These are phyloP conservation scores for Geotrichum klebahnii DNA, from an alignment of 1,139 yeast species.

Conservation along the genomic window DNA sequence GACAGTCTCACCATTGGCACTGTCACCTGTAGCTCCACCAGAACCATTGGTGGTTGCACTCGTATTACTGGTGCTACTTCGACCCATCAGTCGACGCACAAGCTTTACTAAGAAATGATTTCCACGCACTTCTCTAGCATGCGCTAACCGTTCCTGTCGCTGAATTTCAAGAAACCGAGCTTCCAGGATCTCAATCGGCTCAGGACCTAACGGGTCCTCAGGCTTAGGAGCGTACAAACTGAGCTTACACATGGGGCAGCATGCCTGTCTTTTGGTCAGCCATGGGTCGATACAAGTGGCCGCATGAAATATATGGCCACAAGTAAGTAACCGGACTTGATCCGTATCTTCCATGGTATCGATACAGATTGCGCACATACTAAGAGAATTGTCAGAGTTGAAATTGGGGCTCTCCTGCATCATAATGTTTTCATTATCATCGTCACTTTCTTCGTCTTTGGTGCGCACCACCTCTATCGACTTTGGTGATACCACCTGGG, in stretches of 20 bases:
- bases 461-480: no score
- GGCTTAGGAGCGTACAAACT: constrained; percentile 36
- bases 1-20: no score
- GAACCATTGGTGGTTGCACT: no score
- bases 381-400: constrained; percentile 35
- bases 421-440: neutral
- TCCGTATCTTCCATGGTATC: constrained; percentile 63
- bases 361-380: constrained; percentile 77
- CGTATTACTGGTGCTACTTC: no score
- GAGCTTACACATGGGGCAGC: constrained; percentile 78
- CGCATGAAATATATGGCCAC: constrained; percentile 82
- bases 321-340: constrained; percentile 63
- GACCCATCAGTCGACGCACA: no score
- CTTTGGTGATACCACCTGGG: neutral
- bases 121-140: neutral
- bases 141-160: neutral
- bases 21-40: no score
- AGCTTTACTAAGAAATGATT: no score
- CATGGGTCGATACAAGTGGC: constrained; percentile 78
- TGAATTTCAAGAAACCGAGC: neutral
- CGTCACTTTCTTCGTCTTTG: neutral
- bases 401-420: constrained; percentile 6
- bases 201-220: constrained; percentile 23
- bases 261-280: constrained; percentile 69
- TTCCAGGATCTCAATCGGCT: constrained; percentile 17